phyloP scores from a whole-genome alignment of 2,329 filamentous ascomycete species.

The Hypoxylon rubiginosum region DNA sequence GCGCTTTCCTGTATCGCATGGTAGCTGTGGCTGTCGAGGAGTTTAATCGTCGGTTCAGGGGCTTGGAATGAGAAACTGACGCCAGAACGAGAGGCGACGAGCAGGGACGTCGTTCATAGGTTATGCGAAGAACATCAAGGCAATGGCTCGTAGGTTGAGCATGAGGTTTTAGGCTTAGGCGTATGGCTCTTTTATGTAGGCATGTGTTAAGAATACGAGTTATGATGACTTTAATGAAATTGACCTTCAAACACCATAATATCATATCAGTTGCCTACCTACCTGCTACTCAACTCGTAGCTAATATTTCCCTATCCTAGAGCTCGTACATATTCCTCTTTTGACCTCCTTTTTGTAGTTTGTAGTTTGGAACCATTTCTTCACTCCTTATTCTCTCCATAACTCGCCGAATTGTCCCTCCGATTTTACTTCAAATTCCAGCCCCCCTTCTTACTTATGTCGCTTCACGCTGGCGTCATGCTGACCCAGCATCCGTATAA shows the following conservation, averaged over 20 bases:
- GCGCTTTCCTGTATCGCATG: slow-evolving; percentile 74
- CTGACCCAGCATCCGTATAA: slow-evolving; percentile 51
- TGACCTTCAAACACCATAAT: slow-evolving; percentile 4
- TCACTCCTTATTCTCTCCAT: background rate
- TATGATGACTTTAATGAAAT: slow-evolving; percentile 30
- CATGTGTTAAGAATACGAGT: slow-evolving; percentile 21
- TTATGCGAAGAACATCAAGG: background rate
- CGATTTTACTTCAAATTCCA: background rate
- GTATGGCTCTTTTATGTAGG: slow-evolving; percentile 11
- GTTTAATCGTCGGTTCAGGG: slow-evolving; percentile 73
- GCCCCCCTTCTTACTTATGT: too few relatives aligned
- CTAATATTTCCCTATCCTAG: background rate
- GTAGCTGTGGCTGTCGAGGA: slow-evolving; percentile 75
- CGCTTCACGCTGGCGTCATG: slow-evolving; percentile 38
- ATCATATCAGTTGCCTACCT: background rate
- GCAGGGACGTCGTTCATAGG: background rate
- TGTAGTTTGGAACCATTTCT: background rate
- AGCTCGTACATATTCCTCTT: background rate
- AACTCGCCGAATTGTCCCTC: background rate
- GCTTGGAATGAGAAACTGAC: slow-evolving; percentile 52
- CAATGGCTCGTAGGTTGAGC: background rate
- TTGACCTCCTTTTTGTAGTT: background rate
- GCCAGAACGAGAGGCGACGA: background rate
- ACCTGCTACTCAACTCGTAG: background rate
- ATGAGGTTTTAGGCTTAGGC: slow-evolving; percentile 6